These are phyloP conservation scores for Citeromyces hawaiiensis DNA, from an alignment of 1,139 yeast species.

Conservation along the genomic window DNA sequence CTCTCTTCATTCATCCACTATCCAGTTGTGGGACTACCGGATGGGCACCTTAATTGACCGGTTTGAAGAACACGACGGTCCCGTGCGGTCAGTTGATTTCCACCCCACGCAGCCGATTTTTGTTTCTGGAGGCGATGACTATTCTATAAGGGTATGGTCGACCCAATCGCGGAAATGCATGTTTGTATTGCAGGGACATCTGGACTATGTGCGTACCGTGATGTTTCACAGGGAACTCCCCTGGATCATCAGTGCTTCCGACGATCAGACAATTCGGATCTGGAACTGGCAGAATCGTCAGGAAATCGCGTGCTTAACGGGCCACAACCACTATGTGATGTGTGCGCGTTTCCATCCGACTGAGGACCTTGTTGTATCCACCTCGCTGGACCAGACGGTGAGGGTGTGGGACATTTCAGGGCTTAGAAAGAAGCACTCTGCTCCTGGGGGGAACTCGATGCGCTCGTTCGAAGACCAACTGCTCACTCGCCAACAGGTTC, in stretches of 20 bases:
- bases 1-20: slow-evolving; percentile 86
- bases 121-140: slow-evolving; percentile 96
- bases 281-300: slow-evolving; percentile 99
- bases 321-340: slow-evolving; percentile 98
- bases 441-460: slow-evolving; percentile 31
- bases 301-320: slow-evolving; percentile 93
- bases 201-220: slow-evolving; percentile 91
- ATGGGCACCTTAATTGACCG: slow-evolving; percentile 97
- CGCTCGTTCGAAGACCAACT: slow-evolving; percentile 64
- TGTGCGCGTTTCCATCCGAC: slow-evolving; percentile 96
- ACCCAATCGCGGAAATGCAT: slow-evolving; percentile 81
- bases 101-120: slow-evolving; percentile 97
- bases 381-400: slow-evolving; percentile 96
- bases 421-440: slow-evolving; percentile 88
- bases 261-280: slow-evolving; percentile 95
- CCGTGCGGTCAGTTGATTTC: slow-evolving; percentile 89
- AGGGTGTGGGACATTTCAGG: slow-evolving; percentile 98
- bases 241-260: slow-evolving; percentile 93
- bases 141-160: slow-evolving; percentile 93
- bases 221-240: slow-evolving; percentile 94
- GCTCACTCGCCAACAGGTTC: slow-evolving; percentile 54
- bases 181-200: slow-evolving; percentile 84
- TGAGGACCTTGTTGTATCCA: slow-evolving; percentile 89
- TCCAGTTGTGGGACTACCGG: slow-evolving; percentile 97
- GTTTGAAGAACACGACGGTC: slow-evolving; percentile 97